Percentiles rank a stretch among this genome's conserved stretches.
Conservation (phyloP, 352 stramenopile species). For the Pythium grandisporangium region DNA sequence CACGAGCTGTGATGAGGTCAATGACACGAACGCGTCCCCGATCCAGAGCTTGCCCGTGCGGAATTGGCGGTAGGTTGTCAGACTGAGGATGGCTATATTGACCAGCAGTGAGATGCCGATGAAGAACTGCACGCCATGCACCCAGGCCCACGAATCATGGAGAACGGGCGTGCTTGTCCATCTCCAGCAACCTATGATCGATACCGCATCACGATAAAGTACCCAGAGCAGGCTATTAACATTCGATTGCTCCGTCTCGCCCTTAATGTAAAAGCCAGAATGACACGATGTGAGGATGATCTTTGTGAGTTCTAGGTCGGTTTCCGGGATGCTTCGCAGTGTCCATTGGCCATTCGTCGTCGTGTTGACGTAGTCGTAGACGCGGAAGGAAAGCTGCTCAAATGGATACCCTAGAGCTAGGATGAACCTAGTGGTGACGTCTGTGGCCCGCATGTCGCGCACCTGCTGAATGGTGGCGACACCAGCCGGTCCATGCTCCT, state of each 20-base stretch:
- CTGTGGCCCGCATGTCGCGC: background rate
- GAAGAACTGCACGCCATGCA: slow-evolving; percentile 12
- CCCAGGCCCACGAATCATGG: slow-evolving; percentile 14
- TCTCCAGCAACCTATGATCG: background rate
- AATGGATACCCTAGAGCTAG: slow-evolving; percentile 9
- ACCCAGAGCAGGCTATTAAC: slow-evolving; percentile 9
- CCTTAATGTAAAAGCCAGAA: slow-evolving; percentile 11
- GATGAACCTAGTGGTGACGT: slow-evolving; percentile 1
- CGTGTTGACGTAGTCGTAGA: background rate
- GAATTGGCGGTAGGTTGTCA: slow-evolving; percentile 9
- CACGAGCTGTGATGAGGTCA: slow-evolving; percentile 5
- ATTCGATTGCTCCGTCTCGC: slow-evolving; percentile 11
- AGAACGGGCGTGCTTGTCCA: slow-evolving; percentile 2
- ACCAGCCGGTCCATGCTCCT: background rate
- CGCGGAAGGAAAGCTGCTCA: slow-evolving; percentile 3
- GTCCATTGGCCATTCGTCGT: slow-evolving; percentile 4
- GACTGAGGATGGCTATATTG: slow-evolving; percentile 7
- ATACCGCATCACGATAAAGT: background rate
- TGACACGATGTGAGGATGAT: slow-evolving; percentile 4
- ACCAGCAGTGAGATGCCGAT: slow-evolving; percentile 6
- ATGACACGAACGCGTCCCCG: slow-evolving; percentile 12
- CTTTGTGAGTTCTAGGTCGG: background rate
- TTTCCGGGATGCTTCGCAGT: slow-evolving; percentile 3
- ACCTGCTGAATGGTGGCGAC: background rate
- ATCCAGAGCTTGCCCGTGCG: slow-evolving; percentile 5